Evolutionary conservation across 768 basidiomycete genomes (phyloP), one percentile per base, ranked within the genome.

Genomic region (Mycena chlorophos): DNA sequence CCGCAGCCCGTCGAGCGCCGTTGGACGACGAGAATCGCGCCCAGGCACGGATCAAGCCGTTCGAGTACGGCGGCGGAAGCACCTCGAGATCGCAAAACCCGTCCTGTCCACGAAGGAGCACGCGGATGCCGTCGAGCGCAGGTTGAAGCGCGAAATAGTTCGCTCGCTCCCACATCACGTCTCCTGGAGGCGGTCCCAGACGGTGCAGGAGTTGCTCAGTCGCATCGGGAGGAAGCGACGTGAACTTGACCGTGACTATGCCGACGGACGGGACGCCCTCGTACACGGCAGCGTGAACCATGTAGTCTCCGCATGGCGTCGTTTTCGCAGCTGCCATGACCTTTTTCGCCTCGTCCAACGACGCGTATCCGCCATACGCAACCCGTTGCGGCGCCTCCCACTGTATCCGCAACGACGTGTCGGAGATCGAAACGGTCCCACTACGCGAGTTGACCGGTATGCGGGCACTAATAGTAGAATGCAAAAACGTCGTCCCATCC

Each of bases 281-380:
- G 62, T 90, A 81, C 6, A 84, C 58, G 1, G 58, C 65, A 0
- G 83, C 88, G 5, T 71, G 69, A 2, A 88, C 63, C 51, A 72
- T 67, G 38, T 69, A 71, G 20, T 76, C 77, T 0, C 73, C 67
- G 25, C 79, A 66, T 1, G 72, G 70, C 1, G 60, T 64, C 0
- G 67, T 69, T 16, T 74, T 70, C 0, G 82, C 72, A 0, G 70
- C 67, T 8, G 71, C 68, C 5, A 89, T 77, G 2, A 80, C 88
- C 20, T 68, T 63, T 22, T 77, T 68, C 0, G 90, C 89, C 8
- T 75, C 71, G 39, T 72, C 69, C 49, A 72, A 60, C 1, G 74
- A 78, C 0, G 71, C 65, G 61, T 87, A 92, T 1, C 91, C 89
- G 14, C 80, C 82, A 56, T 82, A 92, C 0, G 79, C 87, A 1